A percentile compares a stretch with the other conserved stretches of the same genome.
Conservation (phyloP, 495 filamentous ascomycete species). For the Penicillium egyptiacum region DNA sequence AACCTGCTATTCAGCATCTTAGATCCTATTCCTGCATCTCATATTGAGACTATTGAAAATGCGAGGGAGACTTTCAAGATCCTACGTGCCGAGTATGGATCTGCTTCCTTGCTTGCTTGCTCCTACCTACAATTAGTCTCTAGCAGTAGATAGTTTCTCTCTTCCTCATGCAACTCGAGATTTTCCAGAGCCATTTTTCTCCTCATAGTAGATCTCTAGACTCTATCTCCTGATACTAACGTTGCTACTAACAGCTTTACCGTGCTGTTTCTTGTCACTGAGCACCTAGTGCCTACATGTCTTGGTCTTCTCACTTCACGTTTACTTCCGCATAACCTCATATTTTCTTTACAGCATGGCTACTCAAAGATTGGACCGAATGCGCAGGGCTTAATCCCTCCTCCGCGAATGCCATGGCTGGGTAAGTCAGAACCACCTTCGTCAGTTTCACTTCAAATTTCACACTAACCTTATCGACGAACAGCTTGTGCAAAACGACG, state of each 20-base stretch:
- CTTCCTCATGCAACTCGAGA: too few relatives aligned
- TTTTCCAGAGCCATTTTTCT: too few relatives aligned
- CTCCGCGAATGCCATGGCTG: neutral
- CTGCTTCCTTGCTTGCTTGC: too few relatives aligned
- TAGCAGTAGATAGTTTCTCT: too few relatives aligned
- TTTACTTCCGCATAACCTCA: neutral
- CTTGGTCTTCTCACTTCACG: neutral
- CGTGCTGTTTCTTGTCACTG: neutral
- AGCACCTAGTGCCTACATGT: neutral
- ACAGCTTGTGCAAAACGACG: neutral
- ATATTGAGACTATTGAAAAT: too few relatives aligned
- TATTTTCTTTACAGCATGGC: neutral
- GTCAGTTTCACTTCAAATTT: neutral
- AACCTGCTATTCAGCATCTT: too few relatives aligned
- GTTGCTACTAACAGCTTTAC: neutral
- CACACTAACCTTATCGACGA: neutral
- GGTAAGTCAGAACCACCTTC: neutral
- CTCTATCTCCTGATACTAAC: too few relatives aligned
- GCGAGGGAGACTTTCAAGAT: too few relatives aligned
- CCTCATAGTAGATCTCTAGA: too few relatives aligned
- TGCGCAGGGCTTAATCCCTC: constrained; percentile 1
- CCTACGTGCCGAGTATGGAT: too few relatives aligned
- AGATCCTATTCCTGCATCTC: too few relatives aligned
- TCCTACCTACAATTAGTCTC: too few relatives aligned
- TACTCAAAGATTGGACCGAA: neutral